phyloP scores from a whole-genome alignment of 305 asterid species.

The Euphrasia arctica region DNA sequence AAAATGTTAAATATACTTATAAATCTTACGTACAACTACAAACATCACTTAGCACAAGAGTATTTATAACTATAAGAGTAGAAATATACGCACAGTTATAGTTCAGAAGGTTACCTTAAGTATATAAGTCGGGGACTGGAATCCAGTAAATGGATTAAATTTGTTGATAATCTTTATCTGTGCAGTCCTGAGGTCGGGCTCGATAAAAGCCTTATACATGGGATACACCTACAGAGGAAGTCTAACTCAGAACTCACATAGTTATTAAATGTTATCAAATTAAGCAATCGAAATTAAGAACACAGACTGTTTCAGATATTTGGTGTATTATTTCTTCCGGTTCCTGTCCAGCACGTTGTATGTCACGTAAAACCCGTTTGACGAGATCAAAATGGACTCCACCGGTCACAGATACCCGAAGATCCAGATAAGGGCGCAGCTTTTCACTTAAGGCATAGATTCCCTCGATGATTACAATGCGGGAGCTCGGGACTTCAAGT shows the following conservation, averaged over 20 bases:
- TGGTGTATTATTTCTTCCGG: constrained; percentile 99
- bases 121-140: constrained; percentile 91
- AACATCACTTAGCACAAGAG: constrained; percentile 5
- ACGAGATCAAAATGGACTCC: constrained; percentile 99
- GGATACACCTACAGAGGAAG: constrained; percentile 84
- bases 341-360: constrained; percentile 97
- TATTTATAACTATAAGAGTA: constrained; percentile 1
- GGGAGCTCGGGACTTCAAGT: constrained; percentile 92
- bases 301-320: constrained; percentile 93
- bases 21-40: not conserved
- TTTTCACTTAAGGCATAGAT: constrained; percentile 94
- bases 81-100: not conserved
- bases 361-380: constrained; percentile 95
- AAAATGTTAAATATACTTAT: too few species aligned
- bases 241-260: constrained; percentile 29
- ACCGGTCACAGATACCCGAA: constrained; percentile 93
- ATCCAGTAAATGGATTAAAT: constrained; percentile 95
- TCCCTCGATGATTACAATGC: constrained; percentile 91
- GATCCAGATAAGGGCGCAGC: constrained; percentile 83
- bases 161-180: constrained; percentile 92
- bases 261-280: constrained; percentile 10
- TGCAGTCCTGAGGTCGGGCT: constrained; percentile 96
- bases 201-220: constrained; percentile 97
- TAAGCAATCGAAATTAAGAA: constrained; percentile 26
- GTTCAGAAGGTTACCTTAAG: constrained; percentile 59